Evolutionary conservation across 371 early-diverging fungal genomes (phyloP).

Genomic region (Mortierella sp.): DNA sequence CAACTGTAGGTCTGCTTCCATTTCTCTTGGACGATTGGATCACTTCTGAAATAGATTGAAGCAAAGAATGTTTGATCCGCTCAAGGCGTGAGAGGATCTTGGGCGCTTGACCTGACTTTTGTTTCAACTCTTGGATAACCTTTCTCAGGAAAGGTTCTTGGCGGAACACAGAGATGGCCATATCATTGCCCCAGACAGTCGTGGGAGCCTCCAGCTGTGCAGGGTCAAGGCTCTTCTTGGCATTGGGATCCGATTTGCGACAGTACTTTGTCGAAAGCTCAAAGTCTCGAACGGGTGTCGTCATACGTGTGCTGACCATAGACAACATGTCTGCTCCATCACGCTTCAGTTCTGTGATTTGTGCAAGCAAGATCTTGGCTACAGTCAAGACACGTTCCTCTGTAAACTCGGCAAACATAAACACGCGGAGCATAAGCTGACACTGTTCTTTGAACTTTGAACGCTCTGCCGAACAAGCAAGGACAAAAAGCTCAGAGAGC

Average conservation of each 20-base stretch:
- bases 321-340: conserved; percentile 65
- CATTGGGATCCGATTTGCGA: conserved; percentile 16
- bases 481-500: conserved; percentile 65
- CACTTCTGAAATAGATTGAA: conserved; percentile 46
- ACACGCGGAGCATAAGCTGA: conserved; percentile 58
- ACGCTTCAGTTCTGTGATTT: conserved; percentile 68
- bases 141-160: conserved; percentile 70
- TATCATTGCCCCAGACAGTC: conserved; percentile 54
- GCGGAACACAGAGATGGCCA: conserved; percentile 61
- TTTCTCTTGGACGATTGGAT: conserved; percentile 46
- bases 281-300: conserved; percentile 50
- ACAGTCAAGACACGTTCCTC: conserved; percentile 68
- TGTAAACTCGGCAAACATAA: conserved; percentile 69
- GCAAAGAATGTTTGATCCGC: conserved; percentile 42
- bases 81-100: conserved; percentile 41
- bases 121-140: conserved; percentile 53
- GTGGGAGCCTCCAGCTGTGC: conserved; percentile 38
- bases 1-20: conserved; percentile 47
- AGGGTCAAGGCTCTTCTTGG: conserved; percentile 4
- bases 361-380: conserved; percentile 71
- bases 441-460: conserved; percentile 54
- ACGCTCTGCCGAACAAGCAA: conserved; percentile 57
- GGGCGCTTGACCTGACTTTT: conserved; percentile 31
- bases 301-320: conserved; percentile 59
- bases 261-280: conserved; percentile 41